Percentiles rank a stretch among this genome's conserved stretches.
Evolutionary conservation across 2,329 filamentous ascomycete genomes (phyloP).

Genomic region (Aspergillus quadricinctus): DNA sequence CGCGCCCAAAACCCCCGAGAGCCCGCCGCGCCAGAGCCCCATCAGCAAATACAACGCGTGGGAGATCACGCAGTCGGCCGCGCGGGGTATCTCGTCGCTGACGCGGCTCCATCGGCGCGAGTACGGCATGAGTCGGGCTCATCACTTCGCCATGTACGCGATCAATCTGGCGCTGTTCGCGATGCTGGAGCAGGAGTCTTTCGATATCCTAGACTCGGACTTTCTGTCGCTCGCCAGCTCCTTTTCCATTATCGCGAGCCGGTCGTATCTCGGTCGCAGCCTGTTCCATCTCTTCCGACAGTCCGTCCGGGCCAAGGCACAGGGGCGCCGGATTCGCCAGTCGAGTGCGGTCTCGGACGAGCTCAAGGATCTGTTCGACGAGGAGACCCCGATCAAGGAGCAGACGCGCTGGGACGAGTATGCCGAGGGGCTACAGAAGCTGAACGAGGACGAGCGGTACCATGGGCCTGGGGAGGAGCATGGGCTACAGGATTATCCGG

Average conservation of each 20-base stretch:
- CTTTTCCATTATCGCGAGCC: slow-evolving; percentile 30
- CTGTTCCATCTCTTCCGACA: slow-evolving; percentile 36
- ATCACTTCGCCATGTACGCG: slow-evolving; percentile 36
- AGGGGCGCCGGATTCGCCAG: slow-evolving; percentile 26
- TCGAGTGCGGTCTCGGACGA: slow-evolving; percentile 23
- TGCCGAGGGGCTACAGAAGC: slow-evolving; percentile 30
- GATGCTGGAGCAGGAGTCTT: slow-evolving; percentile 24
- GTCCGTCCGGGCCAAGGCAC: slow-evolving; percentile 26
- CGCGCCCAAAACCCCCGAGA: slow-evolving; percentile 27
- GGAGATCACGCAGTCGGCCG: slow-evolving; percentile 25
- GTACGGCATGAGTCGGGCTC: slow-evolving; percentile 31
- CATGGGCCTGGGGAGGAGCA: slow-evolving; percentile 16
- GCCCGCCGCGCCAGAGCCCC: slow-evolving; percentile 16
- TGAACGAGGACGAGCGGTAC: slow-evolving; percentile 30
- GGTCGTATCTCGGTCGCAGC: slow-evolving; percentile 30
- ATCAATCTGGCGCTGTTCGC: slow-evolving; percentile 36
- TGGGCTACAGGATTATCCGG: slow-evolving; percentile 23
- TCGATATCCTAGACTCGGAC: slow-evolving; percentile 32
- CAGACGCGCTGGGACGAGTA: slow-evolving; percentile 27
- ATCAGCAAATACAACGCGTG: slow-evolving; percentile 17
- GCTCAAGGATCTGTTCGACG: slow-evolving; percentile 30
- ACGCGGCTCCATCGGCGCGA: slow-evolving; percentile 29
- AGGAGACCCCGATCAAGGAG: slow-evolving; percentile 14
- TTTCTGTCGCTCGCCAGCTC: slow-evolving; percentile 32
- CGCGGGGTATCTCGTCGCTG: slow-evolving; percentile 27